phyloP scores from a whole-genome alignment of 2,329 filamentous ascomycete genomes.

The Atkinsonella texensis region DNA sequence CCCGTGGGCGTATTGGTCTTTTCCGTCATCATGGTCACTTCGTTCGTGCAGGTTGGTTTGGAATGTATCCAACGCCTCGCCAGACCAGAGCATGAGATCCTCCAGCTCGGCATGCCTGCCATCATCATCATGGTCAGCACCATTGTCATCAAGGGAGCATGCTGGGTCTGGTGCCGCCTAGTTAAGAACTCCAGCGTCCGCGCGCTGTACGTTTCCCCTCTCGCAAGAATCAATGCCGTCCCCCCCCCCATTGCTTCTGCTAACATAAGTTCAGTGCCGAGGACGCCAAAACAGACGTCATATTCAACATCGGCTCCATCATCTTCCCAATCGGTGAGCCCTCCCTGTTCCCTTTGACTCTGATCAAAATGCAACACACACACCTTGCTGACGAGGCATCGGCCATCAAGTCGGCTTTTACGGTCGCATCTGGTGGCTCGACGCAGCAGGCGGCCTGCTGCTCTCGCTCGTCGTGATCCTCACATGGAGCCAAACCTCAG shows the following conservation, averaged over 20 bases:
- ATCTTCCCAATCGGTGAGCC: constrained; percentile 60
- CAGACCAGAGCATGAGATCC: constrained; percentile 49
- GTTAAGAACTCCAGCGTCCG: constrained; percentile 81
- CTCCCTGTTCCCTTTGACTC: not conserved
- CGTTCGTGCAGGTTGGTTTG: constrained; percentile 66
- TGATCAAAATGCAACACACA: not conserved
- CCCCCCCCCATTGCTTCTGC: not conserved
- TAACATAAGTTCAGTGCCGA: constrained; percentile 25
- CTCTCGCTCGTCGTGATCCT: constrained; percentile 70
- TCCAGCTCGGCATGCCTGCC: constrained; percentile 61
- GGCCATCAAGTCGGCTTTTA: constrained; percentile 53
- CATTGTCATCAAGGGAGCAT: constrained; percentile 68
- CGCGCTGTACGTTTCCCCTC: constrained; percentile 42
- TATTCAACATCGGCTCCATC: constrained; percentile 85
- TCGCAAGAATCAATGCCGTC: not conserved
- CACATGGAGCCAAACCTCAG: constrained; percentile 65
- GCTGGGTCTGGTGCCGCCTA: constrained; percentile 79
- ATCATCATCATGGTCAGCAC: constrained; percentile 72
- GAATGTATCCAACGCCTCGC: constrained; percentile 56
- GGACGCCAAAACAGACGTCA: constrained; percentile 57
- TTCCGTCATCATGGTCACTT: constrained; percentile 76
- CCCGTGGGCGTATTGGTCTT: constrained; percentile 73
- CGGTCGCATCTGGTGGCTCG: constrained; percentile 70
- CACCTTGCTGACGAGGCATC: too few relatives aligned
- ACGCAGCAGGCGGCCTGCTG: constrained; percentile 64